A percentile compares a stretch with the other conserved stretches of the same genome.
These are phyloP conservation scores for Chlamydomonas applanata DNA, from an alignment of 139 green algal species.

Conservation along the genomic window DNA sequence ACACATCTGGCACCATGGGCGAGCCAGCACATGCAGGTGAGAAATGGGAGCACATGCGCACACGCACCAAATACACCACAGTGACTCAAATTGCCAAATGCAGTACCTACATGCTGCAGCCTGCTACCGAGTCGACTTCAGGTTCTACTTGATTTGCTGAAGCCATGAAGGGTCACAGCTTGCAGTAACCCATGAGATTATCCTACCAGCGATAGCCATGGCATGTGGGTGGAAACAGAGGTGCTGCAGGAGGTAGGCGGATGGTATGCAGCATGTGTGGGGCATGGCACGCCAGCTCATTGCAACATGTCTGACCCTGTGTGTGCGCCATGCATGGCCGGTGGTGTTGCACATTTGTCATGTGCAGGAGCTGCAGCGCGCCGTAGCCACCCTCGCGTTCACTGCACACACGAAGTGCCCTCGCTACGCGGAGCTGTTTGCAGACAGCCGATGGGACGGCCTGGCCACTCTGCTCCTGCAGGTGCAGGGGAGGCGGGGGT, in stretches of 20 bases:
- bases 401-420: conserved; percentile 42
- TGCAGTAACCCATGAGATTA: too few relatives aligned
- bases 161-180: too few relatives aligned
- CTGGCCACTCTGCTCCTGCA: conserved; percentile 68
- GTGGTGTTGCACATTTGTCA: too few relatives aligned
- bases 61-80: not conserved
- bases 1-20: conserved; percentile 75
- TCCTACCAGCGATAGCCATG: too few relatives aligned
- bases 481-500: not conserved
- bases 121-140: too few relatives aligned
- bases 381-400: conserved; percentile 79
- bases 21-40: conserved; percentile 6
- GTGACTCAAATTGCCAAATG: not conserved
- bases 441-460: conserved; percentile 50
- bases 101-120: not conserved
- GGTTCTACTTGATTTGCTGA: too few relatives aligned
- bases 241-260: too few relatives aligned
- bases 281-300: too few relatives aligned
- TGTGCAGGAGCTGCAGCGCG: conserved; percentile 83
- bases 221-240: too few relatives aligned
- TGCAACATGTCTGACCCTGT: too few relatives aligned
- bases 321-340: too few relatives aligned
- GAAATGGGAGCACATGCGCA: not conserved
- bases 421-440: conserved; percentile 62
- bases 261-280: too few relatives aligned